Evolutionary conservation across 2,329 filamentous ascomycete genomes (phyloP).

Genomic region (Hirsutella thompsonii): DNA sequence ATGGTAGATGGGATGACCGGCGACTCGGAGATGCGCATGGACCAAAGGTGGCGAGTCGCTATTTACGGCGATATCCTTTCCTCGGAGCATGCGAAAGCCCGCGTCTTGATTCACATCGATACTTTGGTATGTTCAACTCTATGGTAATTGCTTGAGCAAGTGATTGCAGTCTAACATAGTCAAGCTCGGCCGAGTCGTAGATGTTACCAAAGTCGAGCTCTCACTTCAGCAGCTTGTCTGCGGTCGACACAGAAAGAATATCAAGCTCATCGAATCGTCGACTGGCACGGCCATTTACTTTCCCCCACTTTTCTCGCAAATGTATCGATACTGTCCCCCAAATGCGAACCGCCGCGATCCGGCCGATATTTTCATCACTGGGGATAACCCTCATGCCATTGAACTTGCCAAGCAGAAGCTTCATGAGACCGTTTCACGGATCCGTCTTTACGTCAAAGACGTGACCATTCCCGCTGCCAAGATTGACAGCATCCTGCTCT

Average conservation of each 20-base stretch:
- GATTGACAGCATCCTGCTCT: constrained; percentile 85
- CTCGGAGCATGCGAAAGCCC: constrained; percentile 91
- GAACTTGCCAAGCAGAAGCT: constrained; percentile 82
- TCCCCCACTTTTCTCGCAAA: constrained; percentile 80
- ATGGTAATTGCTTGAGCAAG: neutral
- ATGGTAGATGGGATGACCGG: constrained; percentile 64
- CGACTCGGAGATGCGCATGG: constrained; percentile 69
- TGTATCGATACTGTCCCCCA: constrained; percentile 80
- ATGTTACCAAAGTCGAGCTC: constrained; percentile 69
- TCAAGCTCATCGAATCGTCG: constrained; percentile 91
- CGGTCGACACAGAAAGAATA: constrained; percentile 89
- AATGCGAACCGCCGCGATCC: constrained; percentile 73
- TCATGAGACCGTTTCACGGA: constrained; percentile 68
- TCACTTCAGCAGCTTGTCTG: constrained; percentile 86
- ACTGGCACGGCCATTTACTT: constrained; percentile 98
- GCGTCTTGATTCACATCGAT: constrained; percentile 94
- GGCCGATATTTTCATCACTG: constrained; percentile 90
- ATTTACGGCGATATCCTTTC: constrained; percentile 95
- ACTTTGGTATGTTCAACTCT: constrained; percentile 50
- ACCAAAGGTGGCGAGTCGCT: constrained; percentile 81
- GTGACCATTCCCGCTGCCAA: constrained; percentile 82
- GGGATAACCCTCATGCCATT: constrained; percentile 74
- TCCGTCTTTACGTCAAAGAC: constrained; percentile 83
- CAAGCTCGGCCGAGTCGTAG: constrained; percentile 61
- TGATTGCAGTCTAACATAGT: constrained; percentile 6